These are phyloP conservation scores for Plasmodium inui DNA, from an alignment of 169 alveolate species.

Conservation along the genomic window DNA sequence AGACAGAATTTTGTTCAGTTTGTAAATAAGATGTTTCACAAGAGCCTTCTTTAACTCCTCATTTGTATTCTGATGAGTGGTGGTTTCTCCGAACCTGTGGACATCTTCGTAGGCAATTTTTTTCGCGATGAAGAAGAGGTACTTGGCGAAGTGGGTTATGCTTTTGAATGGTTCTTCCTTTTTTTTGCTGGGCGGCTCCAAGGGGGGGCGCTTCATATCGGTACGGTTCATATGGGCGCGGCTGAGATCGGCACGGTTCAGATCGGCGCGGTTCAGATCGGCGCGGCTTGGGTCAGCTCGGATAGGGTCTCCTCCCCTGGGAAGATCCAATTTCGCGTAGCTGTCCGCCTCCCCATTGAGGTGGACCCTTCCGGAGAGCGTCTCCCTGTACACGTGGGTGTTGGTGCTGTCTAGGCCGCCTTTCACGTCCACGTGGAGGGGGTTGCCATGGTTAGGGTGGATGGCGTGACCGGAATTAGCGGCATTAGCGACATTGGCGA, in stretches of 20 bases:
- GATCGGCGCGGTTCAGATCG: not conserved
- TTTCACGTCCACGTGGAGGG: not conserved
- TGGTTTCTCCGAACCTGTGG: not conserved
- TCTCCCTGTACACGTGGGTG: not conserved
- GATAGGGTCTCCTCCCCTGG: too few species aligned
- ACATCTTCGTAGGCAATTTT: slow-evolving; percentile 28
- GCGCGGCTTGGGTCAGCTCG: not conserved
- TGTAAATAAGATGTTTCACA: slow-evolving; percentile 50
- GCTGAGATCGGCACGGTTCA: not conserved
- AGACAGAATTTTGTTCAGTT: slow-evolving; percentile 39
- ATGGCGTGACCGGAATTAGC: too few species aligned
- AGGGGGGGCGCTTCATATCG: not conserved
- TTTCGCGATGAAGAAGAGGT: slow-evolving; percentile 66
- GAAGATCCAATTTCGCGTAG: too few species aligned
- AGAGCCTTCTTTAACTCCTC: slow-evolving; percentile 34
- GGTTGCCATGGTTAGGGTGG: not conserved
- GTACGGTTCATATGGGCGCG: not conserved
- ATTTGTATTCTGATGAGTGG: not conserved
- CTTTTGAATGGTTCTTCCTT: slow-evolving; percentile 47
- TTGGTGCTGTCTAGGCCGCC: not conserved
- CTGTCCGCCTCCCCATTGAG: not conserved
- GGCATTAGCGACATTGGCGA: too few species aligned
- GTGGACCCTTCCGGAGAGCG: not conserved
- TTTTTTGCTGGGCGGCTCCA: not conserved
- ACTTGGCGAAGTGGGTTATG: slow-evolving; percentile 63